Conservation (phyloP, 805 yeast species). For the Wickerhamomyces ciferrii region DNA sequence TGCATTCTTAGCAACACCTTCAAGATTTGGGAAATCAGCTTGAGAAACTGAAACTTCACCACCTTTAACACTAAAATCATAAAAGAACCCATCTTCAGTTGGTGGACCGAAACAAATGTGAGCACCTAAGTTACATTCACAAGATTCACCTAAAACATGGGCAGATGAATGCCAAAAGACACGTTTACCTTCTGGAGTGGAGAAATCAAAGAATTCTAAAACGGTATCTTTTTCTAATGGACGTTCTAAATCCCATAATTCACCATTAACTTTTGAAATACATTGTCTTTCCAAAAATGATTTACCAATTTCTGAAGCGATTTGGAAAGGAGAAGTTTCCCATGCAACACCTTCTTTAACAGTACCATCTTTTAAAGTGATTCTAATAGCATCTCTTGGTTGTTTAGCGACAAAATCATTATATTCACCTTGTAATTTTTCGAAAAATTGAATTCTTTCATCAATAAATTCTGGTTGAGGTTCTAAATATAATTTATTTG, state of each 20-base stretch:
- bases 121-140: slow-evolving; percentile 94
- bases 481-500: slow-evolving; percentile 42
- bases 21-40: slow-evolving; percentile 78
- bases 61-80: slow-evolving; percentile 87
- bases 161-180: slow-evolving; percentile 99
- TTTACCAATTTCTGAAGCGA: slow-evolving; percentile 80
- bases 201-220: slow-evolving; percentile 85
- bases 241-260: slow-evolving; percentile 92
- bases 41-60: slow-evolving; percentile 72
- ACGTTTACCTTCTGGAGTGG: slow-evolving; percentile 87
- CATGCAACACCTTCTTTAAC: slow-evolving; percentile 73
- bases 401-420: slow-evolving; percentile 65
- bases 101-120: slow-evolving; percentile 95
- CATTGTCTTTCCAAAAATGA: slow-evolving; percentile 86
- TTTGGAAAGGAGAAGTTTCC: slow-evolving; percentile 87
- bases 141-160: slow-evolving; percentile 95
- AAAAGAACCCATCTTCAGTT: slow-evolving; percentile 95
- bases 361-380: slow-evolving; percentile 85
- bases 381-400: slow-evolving; percentile 59
- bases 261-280: slow-evolving; percentile 85
- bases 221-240: slow-evolving; percentile 72
- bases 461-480: slow-evolving; percentile 86
- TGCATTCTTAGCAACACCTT: slow-evolving; percentile 81
- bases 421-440: slow-evolving; percentile 70
- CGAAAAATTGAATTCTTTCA: slow-evolving; percentile 73